Conservation (phyloP, 441 rosid genomes). For the Pelargonium australe region DNA sequence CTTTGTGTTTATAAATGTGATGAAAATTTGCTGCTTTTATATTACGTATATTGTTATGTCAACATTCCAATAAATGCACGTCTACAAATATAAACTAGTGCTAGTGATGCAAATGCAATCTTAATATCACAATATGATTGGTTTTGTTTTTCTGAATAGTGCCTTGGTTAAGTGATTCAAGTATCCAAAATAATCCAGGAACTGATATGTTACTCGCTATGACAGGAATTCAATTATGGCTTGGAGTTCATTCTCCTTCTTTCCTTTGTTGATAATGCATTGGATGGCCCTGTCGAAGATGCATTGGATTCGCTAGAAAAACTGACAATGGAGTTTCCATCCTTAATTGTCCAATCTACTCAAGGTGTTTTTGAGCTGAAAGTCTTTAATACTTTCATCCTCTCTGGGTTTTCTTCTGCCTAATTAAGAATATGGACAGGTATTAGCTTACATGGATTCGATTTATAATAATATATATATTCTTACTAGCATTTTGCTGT, state of each 20-base stretch:
- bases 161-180: neutral
- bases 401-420: constrained; percentile 1
- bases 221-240: constrained; percentile 79
- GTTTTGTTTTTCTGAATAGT: neutral
- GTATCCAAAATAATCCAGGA: neutral
- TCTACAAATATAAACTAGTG: neutral
- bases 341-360: constrained; percentile 71
- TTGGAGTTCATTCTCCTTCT: constrained; percentile 74
- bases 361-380: constrained; percentile 44
- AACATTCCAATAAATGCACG: neutral
- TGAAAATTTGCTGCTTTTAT: neutral
- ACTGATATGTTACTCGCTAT: constrained; percentile 15
- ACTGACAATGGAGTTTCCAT: constrained; percentile 49
- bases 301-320: constrained; percentile 55
- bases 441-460: neutral
- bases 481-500: constrained; percentile 15
- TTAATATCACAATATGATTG: neutral
- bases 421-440: neutral
- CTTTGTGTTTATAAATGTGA: neutral
- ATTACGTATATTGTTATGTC: neutral
- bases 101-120: neutral
- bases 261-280: constrained; percentile 46
- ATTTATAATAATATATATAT: neutral
- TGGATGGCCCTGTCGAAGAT: constrained; percentile 44
- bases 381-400: constrained; percentile 6